Conservation (phyloP, 2,329 filamentous ascomycete genomes). For the Cercospora sp. region DNA sequence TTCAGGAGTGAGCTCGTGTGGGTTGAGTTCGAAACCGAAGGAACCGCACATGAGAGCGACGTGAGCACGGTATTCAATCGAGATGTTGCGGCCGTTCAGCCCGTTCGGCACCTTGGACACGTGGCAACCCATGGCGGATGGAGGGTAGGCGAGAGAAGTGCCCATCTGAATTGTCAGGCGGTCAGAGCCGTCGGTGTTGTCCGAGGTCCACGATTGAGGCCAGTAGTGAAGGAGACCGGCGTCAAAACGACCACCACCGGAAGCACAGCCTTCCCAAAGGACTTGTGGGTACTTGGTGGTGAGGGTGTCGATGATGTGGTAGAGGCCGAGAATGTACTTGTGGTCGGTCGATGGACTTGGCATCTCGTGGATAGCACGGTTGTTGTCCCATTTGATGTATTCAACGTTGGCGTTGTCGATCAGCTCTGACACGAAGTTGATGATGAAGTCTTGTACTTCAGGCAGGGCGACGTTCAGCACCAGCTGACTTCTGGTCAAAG, state of each 20-base stretch:
- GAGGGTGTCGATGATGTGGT: constrained; percentile 61
- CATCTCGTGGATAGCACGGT: constrained; percentile 63
- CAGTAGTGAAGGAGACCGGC: constrained; percentile 64
- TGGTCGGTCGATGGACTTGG: constrained; percentile 56
- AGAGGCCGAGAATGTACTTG: constrained; percentile 63
- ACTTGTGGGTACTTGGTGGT: constrained; percentile 62
- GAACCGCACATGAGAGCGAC: constrained; percentile 69
- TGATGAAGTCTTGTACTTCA: constrained; percentile 65
- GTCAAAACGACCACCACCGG: constrained; percentile 65
- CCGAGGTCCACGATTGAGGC: constrained; percentile 65
- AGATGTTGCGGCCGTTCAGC: constrained; percentile 56
- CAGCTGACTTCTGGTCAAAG: constrained; percentile 58
- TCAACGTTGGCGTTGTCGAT: constrained; percentile 55
- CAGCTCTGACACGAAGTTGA: constrained; percentile 55
- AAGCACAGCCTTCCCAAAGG: constrained; percentile 66
- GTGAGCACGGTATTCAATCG: constrained; percentile 62
- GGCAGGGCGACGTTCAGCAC: constrained; percentile 62
- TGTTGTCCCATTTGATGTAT: constrained; percentile 70
- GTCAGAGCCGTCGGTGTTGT: constrained; percentile 64
- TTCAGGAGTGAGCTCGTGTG: constrained; percentile 51
- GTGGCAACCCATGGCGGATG: constrained; percentile 66
- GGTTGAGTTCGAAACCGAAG: constrained; percentile 65
- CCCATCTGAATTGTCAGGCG: constrained; percentile 64
- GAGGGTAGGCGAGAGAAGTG: constrained; percentile 62
- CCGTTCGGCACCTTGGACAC: constrained; percentile 62